Evolutionary conservation across 1,284 basidiomycete genomes (phyloP), one percentile per base, ranked within the genome.

Genomic region (Boletellus deceptivus): DNA sequence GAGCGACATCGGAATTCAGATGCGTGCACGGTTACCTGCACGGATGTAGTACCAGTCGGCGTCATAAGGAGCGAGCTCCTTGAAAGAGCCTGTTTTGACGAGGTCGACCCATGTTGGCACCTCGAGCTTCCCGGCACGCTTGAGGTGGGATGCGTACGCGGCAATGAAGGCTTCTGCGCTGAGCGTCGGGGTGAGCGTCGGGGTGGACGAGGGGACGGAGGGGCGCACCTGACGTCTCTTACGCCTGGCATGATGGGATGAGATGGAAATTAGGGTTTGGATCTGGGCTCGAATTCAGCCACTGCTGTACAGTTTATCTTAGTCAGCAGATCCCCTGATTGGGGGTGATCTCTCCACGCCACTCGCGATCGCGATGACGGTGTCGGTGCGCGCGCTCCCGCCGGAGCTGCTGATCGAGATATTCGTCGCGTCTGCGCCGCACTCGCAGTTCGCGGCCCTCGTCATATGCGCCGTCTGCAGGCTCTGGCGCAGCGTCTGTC

Each of bases 31-130:
- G 11, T 53, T 68, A 95, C 94, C 94, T 75, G 95, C 91, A 66
- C 96, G 93, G 70, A 97, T 82, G 79, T 99, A 99, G 84, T 87
- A 99, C 96, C 96, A 99, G 76, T 99, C 97, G 48, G 93, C 91
- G 76, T 99, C 94, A 78, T 98, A 98, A 53, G 96, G 96, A 49
- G 95, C 95, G 59, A 96, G 92, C 79, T 99, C 96, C 79, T 98
- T 99, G 84, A 82, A 96, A 58, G 90, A 77, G 70, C 93, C 97
- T 55, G 96, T 99, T 83, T 99, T 99, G 74, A 99, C 96, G 67
- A 98, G 83, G 76, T 99, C 96, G 56, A 94, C 96, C 97, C 97
- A 99, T 75, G 86, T 90, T 65, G 96, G 96, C 61, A 99, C 92
- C 80, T 99, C 96, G 67, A 97, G 89, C 80, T 96, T 96, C 73